A percentile compares a stretch with the other conserved stretches of the same genome.
phyloP scores from a whole-genome alignment of 139 green algal genomes.

The Zygnema cylindricum region DNA sequence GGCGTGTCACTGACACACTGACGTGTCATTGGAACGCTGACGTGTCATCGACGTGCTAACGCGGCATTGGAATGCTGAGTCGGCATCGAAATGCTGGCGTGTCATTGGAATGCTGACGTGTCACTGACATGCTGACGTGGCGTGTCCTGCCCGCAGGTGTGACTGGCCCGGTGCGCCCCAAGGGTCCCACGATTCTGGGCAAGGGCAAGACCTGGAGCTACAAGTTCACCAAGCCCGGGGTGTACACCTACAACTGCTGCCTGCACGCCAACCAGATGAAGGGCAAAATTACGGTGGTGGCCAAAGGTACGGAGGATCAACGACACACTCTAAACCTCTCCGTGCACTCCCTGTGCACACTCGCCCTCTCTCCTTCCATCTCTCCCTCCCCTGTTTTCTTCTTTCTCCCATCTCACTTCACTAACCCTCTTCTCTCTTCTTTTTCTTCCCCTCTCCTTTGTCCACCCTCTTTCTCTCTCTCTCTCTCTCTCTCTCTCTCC shows the following conservation, averaged over 20 bases:
- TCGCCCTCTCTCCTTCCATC: no score
- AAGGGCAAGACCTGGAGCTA: slow-evolving; percentile 23
- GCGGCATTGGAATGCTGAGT: no score
- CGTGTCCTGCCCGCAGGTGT: not conserved
- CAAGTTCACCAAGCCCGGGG: slow-evolving; percentile 16
- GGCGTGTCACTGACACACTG: no score
- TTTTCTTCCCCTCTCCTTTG: not conserved
- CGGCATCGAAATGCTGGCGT: no score
- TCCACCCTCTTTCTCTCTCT: not conserved
- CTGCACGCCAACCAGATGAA: not conserved
- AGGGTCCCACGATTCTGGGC: not conserved
- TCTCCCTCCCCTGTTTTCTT: no score
- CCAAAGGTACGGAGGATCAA: slow-evolving; percentile 5
- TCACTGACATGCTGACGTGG: no score
- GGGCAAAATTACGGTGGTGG: not conserved
- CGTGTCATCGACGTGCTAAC: no score
- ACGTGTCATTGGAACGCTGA: no score
- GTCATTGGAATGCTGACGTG: no score
- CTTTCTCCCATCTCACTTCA: not conserved
- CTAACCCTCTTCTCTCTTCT: not conserved
- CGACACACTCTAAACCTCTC: no score
- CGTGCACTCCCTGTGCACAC: not conserved
- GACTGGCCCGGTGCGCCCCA: not conserved
- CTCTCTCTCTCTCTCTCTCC: not conserved
- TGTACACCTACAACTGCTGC: slow-evolving; percentile 15